Conservation (phyloP, 306 rosid species). For the Vachellia pachyceras region DNA sequence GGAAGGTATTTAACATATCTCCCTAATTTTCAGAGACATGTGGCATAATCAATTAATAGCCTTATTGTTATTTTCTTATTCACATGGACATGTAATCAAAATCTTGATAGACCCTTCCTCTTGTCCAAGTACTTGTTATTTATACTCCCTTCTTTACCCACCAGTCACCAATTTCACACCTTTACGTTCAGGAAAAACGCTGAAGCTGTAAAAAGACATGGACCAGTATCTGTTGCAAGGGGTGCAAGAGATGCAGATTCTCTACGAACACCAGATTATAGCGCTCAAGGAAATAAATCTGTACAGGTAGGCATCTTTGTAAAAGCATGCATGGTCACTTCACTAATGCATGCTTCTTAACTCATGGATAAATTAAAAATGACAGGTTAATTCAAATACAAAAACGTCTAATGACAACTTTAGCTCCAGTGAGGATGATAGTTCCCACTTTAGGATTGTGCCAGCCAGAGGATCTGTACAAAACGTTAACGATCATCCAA, state of each 20-base stretch:
- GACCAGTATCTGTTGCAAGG: conserved; percentile 66
- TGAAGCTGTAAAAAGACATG: conserved; percentile 57
- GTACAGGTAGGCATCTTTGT: conserved; percentile 52
- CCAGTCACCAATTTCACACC: not conserved
- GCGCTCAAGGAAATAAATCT: conserved; percentile 43
- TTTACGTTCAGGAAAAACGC: conserved; percentile 59
- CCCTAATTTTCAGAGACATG: conserved; percentile 5
- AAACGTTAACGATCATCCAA: conserved; percentile 49
- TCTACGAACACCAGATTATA: conserved; percentile 60
- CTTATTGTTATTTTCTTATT: not conserved
- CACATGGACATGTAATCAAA: not conserved
- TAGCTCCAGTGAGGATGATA: conserved; percentile 50
- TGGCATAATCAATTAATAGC: not conserved
- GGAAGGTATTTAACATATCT: conserved; percentile 52
- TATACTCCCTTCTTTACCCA: not conserved
- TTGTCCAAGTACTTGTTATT: conserved; percentile 5
- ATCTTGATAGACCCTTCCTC: not conserved
- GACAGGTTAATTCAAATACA: conserved; percentile 61
- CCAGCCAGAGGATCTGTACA: conserved; percentile 40
- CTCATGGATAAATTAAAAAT: conserved; percentile 31
- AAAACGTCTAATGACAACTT: conserved; percentile 43
- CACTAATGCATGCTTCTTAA: conserved; percentile 19
- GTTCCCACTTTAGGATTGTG: conserved; percentile 45
- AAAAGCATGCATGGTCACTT: not conserved
- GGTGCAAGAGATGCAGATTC: conserved; percentile 55